Evolutionary conservation across 495 filamentous ascomycete species (phyloP).

Genomic region (Endocarpon pusillum): DNA sequence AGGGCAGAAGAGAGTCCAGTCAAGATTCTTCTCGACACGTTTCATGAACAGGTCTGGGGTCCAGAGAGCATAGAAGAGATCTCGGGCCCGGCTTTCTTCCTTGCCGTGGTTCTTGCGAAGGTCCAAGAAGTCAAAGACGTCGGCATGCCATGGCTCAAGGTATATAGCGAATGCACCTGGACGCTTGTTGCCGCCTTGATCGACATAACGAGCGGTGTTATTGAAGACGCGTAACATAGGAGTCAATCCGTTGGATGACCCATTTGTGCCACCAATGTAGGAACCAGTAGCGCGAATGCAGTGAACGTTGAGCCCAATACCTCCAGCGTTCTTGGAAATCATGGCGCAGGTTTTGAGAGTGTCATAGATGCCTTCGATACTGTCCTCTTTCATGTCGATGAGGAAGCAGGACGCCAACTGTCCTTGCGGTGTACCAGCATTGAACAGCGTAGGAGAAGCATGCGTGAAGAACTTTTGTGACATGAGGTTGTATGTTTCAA

Average conservation of each 20-base stretch:
- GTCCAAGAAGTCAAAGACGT: slow-evolving; percentile 94
- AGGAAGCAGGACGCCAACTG: slow-evolving; percentile 96
- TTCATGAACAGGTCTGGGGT: slow-evolving; percentile 99
- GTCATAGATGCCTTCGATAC: slow-evolving; percentile 98
- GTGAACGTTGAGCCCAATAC: slow-evolving; percentile 91
- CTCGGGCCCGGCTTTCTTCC: slow-evolving; percentile 90
- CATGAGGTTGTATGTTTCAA: slow-evolving; percentile 97
- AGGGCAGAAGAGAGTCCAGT: slow-evolving; percentile 96
- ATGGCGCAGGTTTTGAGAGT: slow-evolving; percentile 97
- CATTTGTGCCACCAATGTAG: slow-evolving; percentile 94
- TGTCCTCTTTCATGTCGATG: slow-evolving; percentile 96
- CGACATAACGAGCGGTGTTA: slow-evolving; percentile 95
- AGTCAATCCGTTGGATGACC: slow-evolving; percentile 90
- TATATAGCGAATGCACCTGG: slow-evolving; percentile 98
- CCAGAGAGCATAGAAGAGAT: slow-evolving; percentile 96
- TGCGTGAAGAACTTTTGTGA: slow-evolving; percentile 96
- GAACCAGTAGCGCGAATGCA: slow-evolving; percentile 91
- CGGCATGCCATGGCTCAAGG: slow-evolving; percentile 97
- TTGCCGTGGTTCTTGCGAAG: slow-evolving; percentile 98
- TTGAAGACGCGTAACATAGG: slow-evolving; percentile 98
- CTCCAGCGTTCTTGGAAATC: slow-evolving; percentile 98
- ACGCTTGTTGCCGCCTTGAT: slow-evolving; percentile 98
- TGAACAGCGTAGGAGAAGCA: slow-evolving; percentile 94
- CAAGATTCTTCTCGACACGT: slow-evolving; percentile 84
- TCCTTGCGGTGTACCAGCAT: slow-evolving; percentile 82